Conservation (phyloP, 208 protist species). For the Crithidia expoeki region DNA sequence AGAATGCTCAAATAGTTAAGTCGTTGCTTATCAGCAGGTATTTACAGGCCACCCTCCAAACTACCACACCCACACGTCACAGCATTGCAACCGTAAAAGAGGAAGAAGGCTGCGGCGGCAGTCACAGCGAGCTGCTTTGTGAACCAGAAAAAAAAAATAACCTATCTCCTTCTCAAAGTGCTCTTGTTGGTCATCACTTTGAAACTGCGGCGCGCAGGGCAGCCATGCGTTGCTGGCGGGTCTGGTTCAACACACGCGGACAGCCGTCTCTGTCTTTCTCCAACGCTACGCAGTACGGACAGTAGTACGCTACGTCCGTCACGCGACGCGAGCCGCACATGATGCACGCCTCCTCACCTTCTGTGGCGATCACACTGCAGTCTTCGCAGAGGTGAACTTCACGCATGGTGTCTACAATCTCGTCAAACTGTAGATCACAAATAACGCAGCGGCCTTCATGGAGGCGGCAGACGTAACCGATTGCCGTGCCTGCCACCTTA, state of each 20-base stretch:
- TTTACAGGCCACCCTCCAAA: background rate
- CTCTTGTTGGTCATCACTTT: conserved; percentile 7
- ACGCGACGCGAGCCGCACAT: conserved; percentile 72
- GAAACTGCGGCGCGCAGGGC: conserved; percentile 38
- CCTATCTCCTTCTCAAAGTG: background rate
- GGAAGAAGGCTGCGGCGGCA: background rate
- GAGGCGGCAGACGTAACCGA: conserved; percentile 84
- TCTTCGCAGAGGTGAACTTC: conserved; percentile 88
- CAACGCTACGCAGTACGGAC: conserved; percentile 81
- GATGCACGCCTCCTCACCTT: conserved; percentile 84
- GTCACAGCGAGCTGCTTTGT: background rate
- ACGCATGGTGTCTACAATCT: conserved; percentile 75
- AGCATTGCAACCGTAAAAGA: too few species aligned
- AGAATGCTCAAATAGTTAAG: too few species aligned
- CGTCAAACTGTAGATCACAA: conserved; percentile 85
- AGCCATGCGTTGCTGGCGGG: conserved; percentile 68
- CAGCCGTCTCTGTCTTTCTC: conserved; percentile 92
- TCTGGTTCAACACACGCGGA: conserved; percentile 82
- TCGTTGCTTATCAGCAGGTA: too few species aligned
- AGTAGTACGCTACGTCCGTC: conserved; percentile 90
- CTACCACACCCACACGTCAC: background rate
- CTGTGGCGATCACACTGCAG: conserved; percentile 68
- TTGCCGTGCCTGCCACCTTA: conserved; percentile 63
- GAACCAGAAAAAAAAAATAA: background rate
- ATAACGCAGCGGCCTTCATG: conserved; percentile 91